A percentile compares a stretch with the other conserved stretches of the same genome.
phyloP scores from a whole-genome alignment of 805 yeast genomes.

The Starmerella apis region DNA sequence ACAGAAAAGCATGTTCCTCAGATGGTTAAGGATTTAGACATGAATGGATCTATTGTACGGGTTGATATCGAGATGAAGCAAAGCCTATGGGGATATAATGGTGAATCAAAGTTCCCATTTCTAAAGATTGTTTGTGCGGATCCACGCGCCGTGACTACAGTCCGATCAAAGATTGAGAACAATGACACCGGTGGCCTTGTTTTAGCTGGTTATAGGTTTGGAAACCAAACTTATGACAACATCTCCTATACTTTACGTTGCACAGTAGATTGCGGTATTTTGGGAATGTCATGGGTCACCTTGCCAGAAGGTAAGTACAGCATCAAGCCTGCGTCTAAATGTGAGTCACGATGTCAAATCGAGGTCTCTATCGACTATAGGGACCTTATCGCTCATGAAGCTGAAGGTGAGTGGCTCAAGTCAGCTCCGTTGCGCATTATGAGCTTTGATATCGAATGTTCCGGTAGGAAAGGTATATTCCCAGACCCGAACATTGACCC shows the following conservation, averaged over 20 bases:
- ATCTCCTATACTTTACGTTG: slow-evolving; percentile 73
- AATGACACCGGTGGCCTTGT: slow-evolving; percentile 29
- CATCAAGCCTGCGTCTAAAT: slow-evolving; percentile 4
- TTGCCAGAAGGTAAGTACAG: slow-evolving; percentile 64
- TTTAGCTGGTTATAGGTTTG: slow-evolving; percentile 12
- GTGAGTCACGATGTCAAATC: slow-evolving; percentile 72
- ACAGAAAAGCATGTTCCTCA: slow-evolving; percentile 45
- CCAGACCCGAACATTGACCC: slow-evolving; percentile 93
- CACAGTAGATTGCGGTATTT: slow-evolving; percentile 85
- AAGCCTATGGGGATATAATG: slow-evolving; percentile 88
- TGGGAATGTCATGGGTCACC: slow-evolving; percentile 95
- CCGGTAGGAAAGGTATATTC: slow-evolving; percentile 92
- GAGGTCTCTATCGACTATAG: slow-evolving; percentile 64
- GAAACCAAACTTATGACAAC: slow-evolving; percentile 61
- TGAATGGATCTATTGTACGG: neutral
- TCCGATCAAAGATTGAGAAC: slow-evolving; percentile 73
- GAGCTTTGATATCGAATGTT: slow-evolving; percentile 96
- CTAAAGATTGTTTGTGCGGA: slow-evolving; percentile 60
- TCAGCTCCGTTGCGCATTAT: slow-evolving; percentile 88
- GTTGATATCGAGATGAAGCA: slow-evolving; percentile 64
- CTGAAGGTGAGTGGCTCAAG: slow-evolving; percentile 89
- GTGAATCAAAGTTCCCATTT: slow-evolving; percentile 67
- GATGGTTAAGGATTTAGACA: slow-evolving; percentile 23
- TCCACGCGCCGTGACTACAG: slow-evolving; percentile 52
- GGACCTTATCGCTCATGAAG: slow-evolving; percentile 64